phyloP scores from a whole-genome alignment of 345 rosid species.

The Hevea brasiliensis region DNA sequence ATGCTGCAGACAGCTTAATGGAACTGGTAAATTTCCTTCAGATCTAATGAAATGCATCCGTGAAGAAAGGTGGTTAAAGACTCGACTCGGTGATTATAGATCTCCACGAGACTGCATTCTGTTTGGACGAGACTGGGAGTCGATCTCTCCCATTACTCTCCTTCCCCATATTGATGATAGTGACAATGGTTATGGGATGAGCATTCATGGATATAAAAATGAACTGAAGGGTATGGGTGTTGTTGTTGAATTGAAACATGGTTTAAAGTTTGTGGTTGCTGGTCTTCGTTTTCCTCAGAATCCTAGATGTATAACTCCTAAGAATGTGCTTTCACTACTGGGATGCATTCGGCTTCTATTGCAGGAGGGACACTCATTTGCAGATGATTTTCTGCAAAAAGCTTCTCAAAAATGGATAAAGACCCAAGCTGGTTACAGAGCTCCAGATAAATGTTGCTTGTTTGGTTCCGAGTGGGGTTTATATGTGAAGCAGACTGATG shows the following conservation, averaged over 20 bases:
- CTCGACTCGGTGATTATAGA: conserved; percentile 52
- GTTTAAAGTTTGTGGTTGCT: conserved; percentile 47
- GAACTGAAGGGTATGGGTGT: conserved; percentile 58
- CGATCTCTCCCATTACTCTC: conserved; percentile 43
- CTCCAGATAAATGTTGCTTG: conserved; percentile 50
- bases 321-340: conserved; percentile 43
- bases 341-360: conserved; percentile 41
- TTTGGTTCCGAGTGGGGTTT: conserved; percentile 41
- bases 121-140: conserved; percentile 54
- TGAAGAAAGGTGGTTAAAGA: conserved; percentile 56
- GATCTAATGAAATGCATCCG: conserved; percentile 36
- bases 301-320: conserved; percentile 26
- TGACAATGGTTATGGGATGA: conserved; percentile 43
- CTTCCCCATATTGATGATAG: conserved; percentile 66
- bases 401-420: conserved; percentile 55
- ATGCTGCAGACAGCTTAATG: conserved; percentile 43
- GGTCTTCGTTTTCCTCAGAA: conserved; percentile 39
- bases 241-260: conserved; percentile 38
- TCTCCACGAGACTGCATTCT: conserved; percentile 60
- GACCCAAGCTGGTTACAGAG: conserved; percentile 50
- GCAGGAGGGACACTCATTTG: conserved; percentile 26
- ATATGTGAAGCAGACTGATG: conserved; percentile 47
- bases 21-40: conserved; percentile 19
- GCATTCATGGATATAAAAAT: conserved; percentile 39
- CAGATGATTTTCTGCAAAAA: conserved; percentile 29